Percentiles rank a stretch among this genome's conserved stretches.
Evolutionary conservation across 73 alveolate species (phyloP).

Genomic region (Paramecium pentaurelia): DNA sequence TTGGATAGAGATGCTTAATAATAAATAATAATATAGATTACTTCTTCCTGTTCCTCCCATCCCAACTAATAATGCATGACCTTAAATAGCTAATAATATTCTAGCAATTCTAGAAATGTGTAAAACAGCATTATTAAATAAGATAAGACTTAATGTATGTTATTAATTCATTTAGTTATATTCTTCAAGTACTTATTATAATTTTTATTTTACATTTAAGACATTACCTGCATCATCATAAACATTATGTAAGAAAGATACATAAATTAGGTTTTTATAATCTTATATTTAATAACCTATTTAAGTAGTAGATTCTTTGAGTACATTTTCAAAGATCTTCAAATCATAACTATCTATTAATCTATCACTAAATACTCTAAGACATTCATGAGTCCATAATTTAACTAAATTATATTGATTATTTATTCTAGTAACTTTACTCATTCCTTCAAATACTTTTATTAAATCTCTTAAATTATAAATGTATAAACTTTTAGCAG

Average conservation of each 20-base stretch:
- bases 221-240: constrained; percentile 58
- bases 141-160: constrained; percentile 61
- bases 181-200: constrained; percentile 60
- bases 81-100: constrained; percentile 74
- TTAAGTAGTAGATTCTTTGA: constrained; percentile 73
- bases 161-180: constrained; percentile 71
- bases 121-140: constrained; percentile 78
- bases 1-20: constrained; percentile 65
- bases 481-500: constrained; percentile 86
- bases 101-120: constrained; percentile 77
- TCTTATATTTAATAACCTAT: constrained; percentile 68
- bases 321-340: constrained; percentile 71
- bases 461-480: constrained; percentile 90
- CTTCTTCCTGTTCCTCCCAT: constrained; percentile 81
- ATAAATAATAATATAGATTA: neutral
- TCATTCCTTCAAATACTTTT: constrained; percentile 93
- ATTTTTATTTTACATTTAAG: constrained; percentile 39
- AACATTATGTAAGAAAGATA: neutral
- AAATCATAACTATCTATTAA: constrained; percentile 67
- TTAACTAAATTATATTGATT: constrained; percentile 71
- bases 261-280: constrained; percentile 60
- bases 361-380: constrained; percentile 90
- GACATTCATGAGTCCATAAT: constrained; percentile 95
- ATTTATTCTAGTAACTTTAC: constrained; percentile 62
- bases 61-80: constrained; percentile 82